phyloP scores from a whole-genome alignment of 2,329 filamentous ascomycete genomes.

The Neofusicoccum cordaticola region DNA sequence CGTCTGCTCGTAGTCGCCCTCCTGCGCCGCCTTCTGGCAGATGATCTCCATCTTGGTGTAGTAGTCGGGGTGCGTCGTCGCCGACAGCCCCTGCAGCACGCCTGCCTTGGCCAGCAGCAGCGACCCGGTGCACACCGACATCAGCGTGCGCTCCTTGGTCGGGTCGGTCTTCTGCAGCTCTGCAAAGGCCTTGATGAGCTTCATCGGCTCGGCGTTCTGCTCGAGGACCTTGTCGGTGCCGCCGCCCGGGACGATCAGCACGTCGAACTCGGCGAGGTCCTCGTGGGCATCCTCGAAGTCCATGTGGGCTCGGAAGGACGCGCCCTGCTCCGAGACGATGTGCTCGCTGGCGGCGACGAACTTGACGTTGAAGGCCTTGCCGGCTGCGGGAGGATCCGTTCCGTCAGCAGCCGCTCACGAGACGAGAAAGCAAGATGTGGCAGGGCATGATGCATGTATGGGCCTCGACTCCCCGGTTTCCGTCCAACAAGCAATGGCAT shows the following conservation, averaged over 20 bases:
- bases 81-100: conserved; percentile 73
- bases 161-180: conserved; percentile 79
- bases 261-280: conserved; percentile 70
- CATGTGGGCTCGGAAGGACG: conserved; percentile 71
- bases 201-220: conserved; percentile 59
- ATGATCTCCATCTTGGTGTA: conserved; percentile 78
- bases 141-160: conserved; percentile 73
- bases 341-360: conserved; percentile 47
- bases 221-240: conserved; percentile 54
- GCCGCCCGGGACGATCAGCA: conserved; percentile 76
- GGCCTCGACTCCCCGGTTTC: not conserved
- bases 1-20: conserved; percentile 71
- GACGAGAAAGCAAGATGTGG: not conserved
- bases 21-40: conserved; percentile 69
- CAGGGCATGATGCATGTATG: not conserved
- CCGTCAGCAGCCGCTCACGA: not conserved
- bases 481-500: not conserved
- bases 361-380: conserved; percentile 55
- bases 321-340: conserved; percentile 59
- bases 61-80: conserved; percentile 79
- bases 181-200: conserved; percentile 71
- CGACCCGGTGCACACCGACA: conserved; percentile 76
- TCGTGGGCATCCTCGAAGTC: conserved; percentile 76
- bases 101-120: conserved; percentile 75
- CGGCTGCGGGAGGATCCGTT: conserved; percentile 33